Conservation (phyloP, 441 rosid genomes). For the Aquilaria agallochum region DNA sequence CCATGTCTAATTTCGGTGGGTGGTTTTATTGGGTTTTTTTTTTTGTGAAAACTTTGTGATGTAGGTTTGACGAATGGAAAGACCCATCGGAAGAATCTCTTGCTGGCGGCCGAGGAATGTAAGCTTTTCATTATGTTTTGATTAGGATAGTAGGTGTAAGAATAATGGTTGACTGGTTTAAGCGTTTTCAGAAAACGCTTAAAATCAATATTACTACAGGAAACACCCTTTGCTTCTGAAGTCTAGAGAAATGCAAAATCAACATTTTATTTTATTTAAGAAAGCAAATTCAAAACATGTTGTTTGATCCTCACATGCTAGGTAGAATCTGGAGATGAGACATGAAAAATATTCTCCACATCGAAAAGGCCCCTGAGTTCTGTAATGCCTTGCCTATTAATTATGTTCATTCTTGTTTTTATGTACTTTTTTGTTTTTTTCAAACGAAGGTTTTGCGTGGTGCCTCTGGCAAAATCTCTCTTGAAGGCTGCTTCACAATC, state of each 20-base stretch:
- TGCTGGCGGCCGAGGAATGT: slow-evolving; percentile 55
- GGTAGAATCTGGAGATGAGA: neutral
- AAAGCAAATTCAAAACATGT: too few relatives aligned
- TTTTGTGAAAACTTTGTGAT: neutral
- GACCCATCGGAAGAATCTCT: slow-evolving; percentile 47
- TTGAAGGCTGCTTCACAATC: slow-evolving; percentile 28
- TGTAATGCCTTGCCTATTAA: neutral
- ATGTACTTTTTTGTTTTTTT: neutral
- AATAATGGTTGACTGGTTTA: too few relatives aligned
- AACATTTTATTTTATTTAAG: too few relatives aligned
- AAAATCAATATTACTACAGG: too few relatives aligned
- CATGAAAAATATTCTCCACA: neutral
- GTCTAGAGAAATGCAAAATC: neutral
- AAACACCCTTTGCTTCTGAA: neutral
- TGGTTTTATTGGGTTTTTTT: neutral
- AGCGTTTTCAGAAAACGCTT: too few relatives aligned
- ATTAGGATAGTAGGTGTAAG: too few relatives aligned
- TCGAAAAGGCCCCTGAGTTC: neutral
- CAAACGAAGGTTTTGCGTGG: slow-evolving; percentile 34
- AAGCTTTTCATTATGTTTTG: neutral
- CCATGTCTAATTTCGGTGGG: neutral
- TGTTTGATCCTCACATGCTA: neutral
- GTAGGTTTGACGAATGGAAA: slow-evolving; percentile 46
- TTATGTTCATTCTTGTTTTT: neutral
- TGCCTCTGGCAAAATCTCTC: slow-evolving; percentile 37